These are phyloP conservation scores for Trebouxia sp. DNA, from an alignment of 139 green algal genomes.

Conservation along the genomic window DNA sequence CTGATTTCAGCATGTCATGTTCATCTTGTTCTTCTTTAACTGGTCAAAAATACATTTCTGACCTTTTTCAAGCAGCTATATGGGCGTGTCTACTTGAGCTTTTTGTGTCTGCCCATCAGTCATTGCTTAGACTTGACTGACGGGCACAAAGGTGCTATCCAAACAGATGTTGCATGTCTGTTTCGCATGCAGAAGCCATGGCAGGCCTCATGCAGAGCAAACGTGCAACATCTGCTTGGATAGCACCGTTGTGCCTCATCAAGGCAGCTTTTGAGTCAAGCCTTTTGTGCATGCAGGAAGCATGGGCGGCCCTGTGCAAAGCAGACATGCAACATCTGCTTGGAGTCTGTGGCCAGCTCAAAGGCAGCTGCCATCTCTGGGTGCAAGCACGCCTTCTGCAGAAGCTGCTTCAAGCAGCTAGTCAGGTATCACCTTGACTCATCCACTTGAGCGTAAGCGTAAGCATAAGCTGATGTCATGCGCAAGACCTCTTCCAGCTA, in stretches of 20 bases:
- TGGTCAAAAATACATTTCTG: too few relatives aligned
- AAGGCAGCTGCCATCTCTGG: neutral
- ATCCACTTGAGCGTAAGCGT: neutral
- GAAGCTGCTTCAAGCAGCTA: conserved; percentile 5
- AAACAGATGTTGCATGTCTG: neutral
- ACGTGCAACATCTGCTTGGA: conserved; percentile 13
- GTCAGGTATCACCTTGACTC: neutral
- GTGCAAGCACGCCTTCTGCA: neutral
- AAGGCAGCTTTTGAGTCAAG: neutral
- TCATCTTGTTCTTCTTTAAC: too few relatives aligned
- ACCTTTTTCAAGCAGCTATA: too few relatives aligned
- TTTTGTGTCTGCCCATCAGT: too few relatives aligned
- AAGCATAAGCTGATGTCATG: neutral
- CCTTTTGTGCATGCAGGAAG: neutral
- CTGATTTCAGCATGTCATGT: too few relatives aligned
- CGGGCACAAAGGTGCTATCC: neutral
- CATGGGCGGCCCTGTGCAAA: neutral
- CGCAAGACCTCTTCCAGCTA: too few relatives aligned
- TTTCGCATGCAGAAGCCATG: neutral
- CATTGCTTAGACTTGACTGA: too few relatives aligned
- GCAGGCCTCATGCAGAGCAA: neutral
- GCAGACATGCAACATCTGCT: conserved; percentile 3
- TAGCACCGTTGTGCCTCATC: too few relatives aligned
- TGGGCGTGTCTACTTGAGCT: too few relatives aligned
- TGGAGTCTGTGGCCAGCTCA: neutral